Conservation (phyloP, 495 filamentous ascomycete species). For the Xylaria nigripes region DNA sequence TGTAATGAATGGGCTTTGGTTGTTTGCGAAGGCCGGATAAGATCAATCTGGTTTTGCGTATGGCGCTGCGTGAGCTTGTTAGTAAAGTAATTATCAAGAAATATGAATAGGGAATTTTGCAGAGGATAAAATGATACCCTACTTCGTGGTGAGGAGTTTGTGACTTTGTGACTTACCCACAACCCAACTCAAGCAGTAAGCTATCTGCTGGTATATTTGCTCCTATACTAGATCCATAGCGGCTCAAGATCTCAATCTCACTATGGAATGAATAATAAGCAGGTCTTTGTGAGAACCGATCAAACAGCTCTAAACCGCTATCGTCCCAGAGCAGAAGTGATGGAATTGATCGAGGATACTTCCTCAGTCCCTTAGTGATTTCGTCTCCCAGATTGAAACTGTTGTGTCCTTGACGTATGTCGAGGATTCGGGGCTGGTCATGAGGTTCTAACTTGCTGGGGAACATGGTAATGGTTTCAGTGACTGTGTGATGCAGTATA, state of each 20-base stretch:
- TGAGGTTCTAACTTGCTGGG: neutral
- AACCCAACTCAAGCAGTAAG: slow-evolving; percentile 1
- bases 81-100: neutral
- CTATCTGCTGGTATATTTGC: neutral
- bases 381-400: neutral
- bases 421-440: neutral
- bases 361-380: neutral
- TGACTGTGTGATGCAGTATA: too few species aligned
- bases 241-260: neutral
- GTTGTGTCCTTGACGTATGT: neutral
- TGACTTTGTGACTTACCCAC: neutral
- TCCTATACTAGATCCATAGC: neutral
- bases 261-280: neutral
- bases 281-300: neutral
- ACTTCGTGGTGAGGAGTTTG: too few species aligned
- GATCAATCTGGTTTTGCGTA: slow-evolving; percentile 1
- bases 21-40: neutral
- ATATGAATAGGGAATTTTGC: too few species aligned
- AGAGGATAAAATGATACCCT: too few species aligned
- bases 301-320: neutral
- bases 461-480: neutral
- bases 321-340: slow-evolving; percentile 4
- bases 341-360: neutral
- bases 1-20: neutral
- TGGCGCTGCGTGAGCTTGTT: neutral